phyloP scores from a whole-genome alignment of 352 stramenopile species.

The Thalassiosira mediterranea region DNA sequence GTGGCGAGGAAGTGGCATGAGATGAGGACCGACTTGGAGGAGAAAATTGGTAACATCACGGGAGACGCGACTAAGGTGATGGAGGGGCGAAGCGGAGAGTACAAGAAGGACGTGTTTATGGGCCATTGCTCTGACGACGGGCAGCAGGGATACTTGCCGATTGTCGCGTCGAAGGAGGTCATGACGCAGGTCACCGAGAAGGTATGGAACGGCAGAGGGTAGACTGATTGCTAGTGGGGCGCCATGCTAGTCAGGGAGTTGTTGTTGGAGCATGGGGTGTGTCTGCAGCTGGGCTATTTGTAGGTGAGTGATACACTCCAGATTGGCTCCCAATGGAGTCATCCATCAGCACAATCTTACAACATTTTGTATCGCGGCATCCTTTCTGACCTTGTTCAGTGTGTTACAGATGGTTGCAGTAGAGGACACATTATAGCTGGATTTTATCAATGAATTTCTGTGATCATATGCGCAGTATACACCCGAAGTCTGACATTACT shows the following conservation, averaged over 20 bases:
- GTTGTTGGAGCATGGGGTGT: not conserved
- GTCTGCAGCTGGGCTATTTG: not conserved
- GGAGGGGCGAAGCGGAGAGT: constrained; percentile 39
- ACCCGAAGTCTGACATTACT: too few relatives aligned
- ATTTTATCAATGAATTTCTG: too few relatives aligned
- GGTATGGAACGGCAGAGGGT: constrained; percentile 44
- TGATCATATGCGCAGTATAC: too few relatives aligned
- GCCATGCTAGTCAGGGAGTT: not conserved
- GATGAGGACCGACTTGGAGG: constrained; percentile 63
- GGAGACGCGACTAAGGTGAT: constrained; percentile 27
- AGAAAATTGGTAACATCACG: constrained; percentile 26
- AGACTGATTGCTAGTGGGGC: not conserved
- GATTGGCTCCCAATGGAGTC: too few relatives aligned
- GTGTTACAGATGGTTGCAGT: too few relatives aligned
- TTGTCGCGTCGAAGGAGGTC: constrained; percentile 17
- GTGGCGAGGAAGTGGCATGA: constrained; percentile 64
- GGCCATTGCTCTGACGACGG: constrained; percentile 58
- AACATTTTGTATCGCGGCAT: too few relatives aligned
- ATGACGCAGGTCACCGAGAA: constrained; percentile 16
- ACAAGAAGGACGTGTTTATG: constrained; percentile 57
- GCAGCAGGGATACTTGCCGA: constrained; percentile 40
- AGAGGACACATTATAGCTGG: too few relatives aligned
- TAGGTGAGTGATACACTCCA: not conserved
- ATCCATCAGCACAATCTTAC: too few relatives aligned
- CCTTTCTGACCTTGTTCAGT: too few relatives aligned